Conservation (phyloP, 2,329 filamentous ascomycete genomes). For the Epichloe baconii region DNA sequence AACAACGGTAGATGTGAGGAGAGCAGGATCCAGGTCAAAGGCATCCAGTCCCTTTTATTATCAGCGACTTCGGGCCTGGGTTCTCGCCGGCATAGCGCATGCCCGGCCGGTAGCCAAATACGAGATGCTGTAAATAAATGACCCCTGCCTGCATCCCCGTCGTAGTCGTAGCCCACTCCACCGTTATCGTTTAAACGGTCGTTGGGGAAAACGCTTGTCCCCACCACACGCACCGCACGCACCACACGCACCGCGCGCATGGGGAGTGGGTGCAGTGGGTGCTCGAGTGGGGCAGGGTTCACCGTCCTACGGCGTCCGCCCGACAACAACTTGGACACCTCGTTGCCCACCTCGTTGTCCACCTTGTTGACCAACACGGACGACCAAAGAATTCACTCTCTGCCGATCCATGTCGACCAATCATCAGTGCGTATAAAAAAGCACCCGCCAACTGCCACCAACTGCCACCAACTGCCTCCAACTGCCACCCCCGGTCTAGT, state of each 20-base stretch:
- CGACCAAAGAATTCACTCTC: neutral
- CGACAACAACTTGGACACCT: neutral
- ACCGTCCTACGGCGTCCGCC: neutral
- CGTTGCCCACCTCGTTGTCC: too few relatives aligned
- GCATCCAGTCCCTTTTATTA: constrained; percentile 1
- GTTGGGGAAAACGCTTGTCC: neutral
- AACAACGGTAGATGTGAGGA: neutral
- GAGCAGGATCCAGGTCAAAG: neutral
- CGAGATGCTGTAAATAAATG: constrained; percentile 8
- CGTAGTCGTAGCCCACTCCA: constrained; percentile 1
- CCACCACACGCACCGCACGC: too few relatives aligned
- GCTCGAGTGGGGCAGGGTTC: neutral
- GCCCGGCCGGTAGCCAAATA: constrained; percentile 5
- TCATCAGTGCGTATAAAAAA: neutral
- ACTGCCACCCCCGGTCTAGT: too few relatives aligned
- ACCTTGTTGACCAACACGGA: neutral
- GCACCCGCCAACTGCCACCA: neutral
- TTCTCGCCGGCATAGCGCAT: neutral
- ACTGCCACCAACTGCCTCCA: neutral
- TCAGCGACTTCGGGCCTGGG: neutral
- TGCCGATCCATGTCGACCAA: neutral
- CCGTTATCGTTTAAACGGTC: neutral
- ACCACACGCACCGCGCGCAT: neutral
- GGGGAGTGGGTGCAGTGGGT: neutral
- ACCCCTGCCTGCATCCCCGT: constrained; percentile 7